Percentiles rank a stretch among this genome's conserved stretches.
Conservation (phyloP, 208 protist species). For the Leishmania tarentolae region DNA sequence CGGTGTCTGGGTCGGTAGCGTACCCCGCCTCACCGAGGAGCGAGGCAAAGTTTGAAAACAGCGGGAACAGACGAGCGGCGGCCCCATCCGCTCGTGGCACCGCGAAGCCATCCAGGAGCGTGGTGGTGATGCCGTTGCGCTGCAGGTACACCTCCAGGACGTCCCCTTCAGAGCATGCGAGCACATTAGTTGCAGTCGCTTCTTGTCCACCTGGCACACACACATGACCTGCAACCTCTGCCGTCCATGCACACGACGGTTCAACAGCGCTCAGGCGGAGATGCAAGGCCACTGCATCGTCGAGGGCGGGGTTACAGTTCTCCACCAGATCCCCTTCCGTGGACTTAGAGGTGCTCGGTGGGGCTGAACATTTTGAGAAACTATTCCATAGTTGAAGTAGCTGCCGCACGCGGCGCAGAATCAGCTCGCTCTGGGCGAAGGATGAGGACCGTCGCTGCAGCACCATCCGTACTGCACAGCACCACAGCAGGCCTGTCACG, state of each 20-base stretch:
- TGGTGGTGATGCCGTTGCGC: conserved; percentile 28
- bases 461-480: conserved; percentile 14
- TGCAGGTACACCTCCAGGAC: conserved; percentile 34
- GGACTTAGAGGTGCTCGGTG: not conserved
- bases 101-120: conserved; percentile 25
- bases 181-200: not conserved
- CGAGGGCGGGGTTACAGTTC: not conserved
- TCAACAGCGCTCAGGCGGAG: conserved; percentile 27
- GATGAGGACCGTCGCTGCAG: conserved; percentile 7
- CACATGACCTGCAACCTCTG: too few relatives aligned
- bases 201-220: not conserved
- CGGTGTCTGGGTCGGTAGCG: conserved; percentile 1
- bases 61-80: conserved; percentile 21
- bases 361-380: conserved; percentile 4
- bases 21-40: conserved; percentile 20
- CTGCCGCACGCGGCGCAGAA: conserved; percentile 25
- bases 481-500: conserved; percentile 32
- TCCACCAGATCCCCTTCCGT: not conserved
- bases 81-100: conserved; percentile 25
- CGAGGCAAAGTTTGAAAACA: conserved; percentile 15
- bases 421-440: conserved; percentile 1
- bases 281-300: conserved; percentile 14
- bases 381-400: conserved; percentile 32
- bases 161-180: conserved; percentile 13
- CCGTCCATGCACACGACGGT: conserved; percentile 6